phyloP scores from a whole-genome alignment of 306 rosid species.

The Bauhinia variegata region DNA sequence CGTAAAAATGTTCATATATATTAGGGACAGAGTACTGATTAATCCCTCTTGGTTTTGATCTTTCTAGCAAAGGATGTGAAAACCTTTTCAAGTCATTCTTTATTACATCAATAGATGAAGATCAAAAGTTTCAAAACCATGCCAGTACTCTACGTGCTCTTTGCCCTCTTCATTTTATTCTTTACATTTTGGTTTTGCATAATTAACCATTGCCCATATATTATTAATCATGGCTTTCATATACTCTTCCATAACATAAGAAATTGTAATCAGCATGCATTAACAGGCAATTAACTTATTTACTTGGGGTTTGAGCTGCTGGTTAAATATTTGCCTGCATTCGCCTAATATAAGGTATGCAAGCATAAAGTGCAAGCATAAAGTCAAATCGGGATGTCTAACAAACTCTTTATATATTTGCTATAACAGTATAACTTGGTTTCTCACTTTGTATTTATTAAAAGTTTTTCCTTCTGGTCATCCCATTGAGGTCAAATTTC shows the following conservation, averaged over 20 bases:
- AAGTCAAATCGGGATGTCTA: neutral
- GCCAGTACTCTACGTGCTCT: neutral
- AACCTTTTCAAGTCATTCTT: too few species aligned
- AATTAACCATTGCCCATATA: neutral
- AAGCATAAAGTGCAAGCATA: neutral
- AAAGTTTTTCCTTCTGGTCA: slow-evolving; percentile 1
- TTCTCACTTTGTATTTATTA: neutral
- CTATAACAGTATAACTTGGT: neutral
- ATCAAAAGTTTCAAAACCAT: neutral
- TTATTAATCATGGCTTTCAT: neutral
- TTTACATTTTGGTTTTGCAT: neutral
- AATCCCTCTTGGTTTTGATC: neutral
- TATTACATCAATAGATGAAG: too few species aligned
- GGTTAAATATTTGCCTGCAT: slow-evolving; percentile 1
- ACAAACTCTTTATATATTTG: neutral
- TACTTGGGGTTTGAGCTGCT: neutral
- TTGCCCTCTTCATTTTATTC: slow-evolving; percentile 7
- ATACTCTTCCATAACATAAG: neutral
- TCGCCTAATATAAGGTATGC: neutral
- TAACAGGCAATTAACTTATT: neutral
- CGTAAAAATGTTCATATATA: neutral
- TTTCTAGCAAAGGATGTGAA: neutral
- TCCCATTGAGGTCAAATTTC: neutral
- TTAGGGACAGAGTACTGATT: neutral
- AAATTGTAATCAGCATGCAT: neutral